phyloP scores from a whole-genome alignment of 139 green algal genomes.

The Edaphochlamys debaryana region DNA sequence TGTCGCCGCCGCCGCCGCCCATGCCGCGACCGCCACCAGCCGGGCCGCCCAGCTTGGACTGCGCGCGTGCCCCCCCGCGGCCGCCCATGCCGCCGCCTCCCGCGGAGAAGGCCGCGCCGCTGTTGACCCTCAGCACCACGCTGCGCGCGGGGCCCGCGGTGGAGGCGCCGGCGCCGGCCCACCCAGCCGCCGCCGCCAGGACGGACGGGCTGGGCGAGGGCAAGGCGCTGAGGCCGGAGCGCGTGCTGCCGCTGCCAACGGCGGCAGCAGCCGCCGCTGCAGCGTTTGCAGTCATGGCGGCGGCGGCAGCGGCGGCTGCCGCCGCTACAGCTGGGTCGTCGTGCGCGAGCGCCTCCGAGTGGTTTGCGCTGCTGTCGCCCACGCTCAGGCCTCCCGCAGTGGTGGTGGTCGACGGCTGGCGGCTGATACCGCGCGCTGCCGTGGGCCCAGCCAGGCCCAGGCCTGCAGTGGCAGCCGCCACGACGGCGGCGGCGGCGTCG shows the following conservation, averaged over 20 bases:
- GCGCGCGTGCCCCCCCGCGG: neutral
- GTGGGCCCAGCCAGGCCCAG: neutral
- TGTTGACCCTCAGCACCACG: constrained; percentile 5
- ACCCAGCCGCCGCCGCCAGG: too few relatives aligned
- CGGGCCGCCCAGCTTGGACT: constrained; percentile 7
- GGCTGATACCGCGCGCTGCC: neutral
- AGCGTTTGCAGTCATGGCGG: too few relatives aligned
- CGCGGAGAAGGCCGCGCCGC: neutral
- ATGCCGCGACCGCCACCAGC: neutral
- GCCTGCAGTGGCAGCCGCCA: neutral
- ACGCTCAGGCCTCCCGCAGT: neutral
- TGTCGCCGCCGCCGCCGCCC: neutral
- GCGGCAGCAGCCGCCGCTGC: neutral
- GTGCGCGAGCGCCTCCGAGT: neutral
- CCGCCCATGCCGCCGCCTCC: neutral
- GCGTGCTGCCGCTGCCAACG: neutral
- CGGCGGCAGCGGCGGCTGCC: neutral
- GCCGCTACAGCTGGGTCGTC: neutral
- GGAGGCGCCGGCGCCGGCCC: too few relatives aligned
- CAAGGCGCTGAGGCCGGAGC: neutral
- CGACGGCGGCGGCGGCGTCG: neutral
- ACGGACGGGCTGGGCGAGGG: neutral
- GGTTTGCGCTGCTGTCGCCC: neutral
- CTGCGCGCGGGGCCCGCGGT: neutral
- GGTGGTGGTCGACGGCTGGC: constrained; percentile 7